Base-by-base conservation (phyloP, 331 rosid species). In the Arachis monticola region DNA sequence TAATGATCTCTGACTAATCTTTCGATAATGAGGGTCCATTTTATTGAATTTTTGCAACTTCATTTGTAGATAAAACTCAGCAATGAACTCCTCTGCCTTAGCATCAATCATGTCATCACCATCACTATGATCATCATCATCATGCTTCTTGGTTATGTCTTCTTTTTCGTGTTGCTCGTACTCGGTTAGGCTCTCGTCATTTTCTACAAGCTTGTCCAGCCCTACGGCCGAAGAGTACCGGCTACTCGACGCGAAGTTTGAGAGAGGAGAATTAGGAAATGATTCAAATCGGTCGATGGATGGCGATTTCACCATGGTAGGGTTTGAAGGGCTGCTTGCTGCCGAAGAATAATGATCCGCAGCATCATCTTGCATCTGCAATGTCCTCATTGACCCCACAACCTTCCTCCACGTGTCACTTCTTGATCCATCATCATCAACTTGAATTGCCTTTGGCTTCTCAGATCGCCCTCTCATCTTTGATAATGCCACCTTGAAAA, bases 41-140 rank as follows among this genome's bases (percentile, higher is more conserved):
- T 51, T 47, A 63, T 80, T 46, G 79, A 60, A 30, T 2, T 65
- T 80, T 51, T 91, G 92, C 78, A 87, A 80, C 84, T 46, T 85
- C 81, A 89, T 93, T 45, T 88, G 85, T 1, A 69, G 14, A 14
- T 93, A 93, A 80, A 93, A 93, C 8, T 85, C 84, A 46, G 98
- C 91, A 12, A 93, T 89, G 77, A 91, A 91, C 57, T 86, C 89
- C 13, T 93, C 98, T 0, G 97, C 98, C 80, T 83, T 93, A 0
- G 78, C 84, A 64, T 93, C 98, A 50, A 93, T 90, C 87, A 83
- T 85, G 51, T 75, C 65, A 40, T 92, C 96, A 2, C 83, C 89
- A 5, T 40, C 6, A 5, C 64, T 30, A 1, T 2, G 7, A 3
- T 50, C 8, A 2, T 9, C 72, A 1, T 1, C 38, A 4, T 4